These are phyloP conservation scores for Trypanosoma avium DNA, from an alignment of 208 protist genomes.

Conservation along the genomic window DNA sequence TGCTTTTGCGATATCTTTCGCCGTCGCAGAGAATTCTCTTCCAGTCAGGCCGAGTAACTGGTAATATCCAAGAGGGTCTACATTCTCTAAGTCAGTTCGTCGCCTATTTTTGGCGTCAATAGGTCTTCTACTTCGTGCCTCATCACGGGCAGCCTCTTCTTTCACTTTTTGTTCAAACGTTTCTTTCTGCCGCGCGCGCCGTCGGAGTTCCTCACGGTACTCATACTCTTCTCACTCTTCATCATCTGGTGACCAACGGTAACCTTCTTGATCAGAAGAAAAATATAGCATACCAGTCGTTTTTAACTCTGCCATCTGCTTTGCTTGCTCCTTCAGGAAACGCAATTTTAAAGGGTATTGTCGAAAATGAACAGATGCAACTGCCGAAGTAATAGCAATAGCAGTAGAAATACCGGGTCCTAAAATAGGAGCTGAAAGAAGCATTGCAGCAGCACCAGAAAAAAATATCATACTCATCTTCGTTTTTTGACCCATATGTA, in stretches of 20 bases:
- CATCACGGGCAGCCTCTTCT: constrained; percentile 74
- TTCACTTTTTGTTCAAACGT: constrained; percentile 85
- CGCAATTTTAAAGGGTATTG: constrained; percentile 33
- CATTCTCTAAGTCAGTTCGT: constrained; percentile 71
- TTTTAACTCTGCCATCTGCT: constrained; percentile 70
- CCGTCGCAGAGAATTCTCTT: constrained; percentile 65
- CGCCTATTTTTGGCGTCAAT: constrained; percentile 70
- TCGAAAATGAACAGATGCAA: constrained; percentile 32
- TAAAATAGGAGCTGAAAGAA: constrained; percentile 45
- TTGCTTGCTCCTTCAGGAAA: constrained; percentile 48
- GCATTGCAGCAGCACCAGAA: constrained; percentile 36
- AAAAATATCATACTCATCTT: constrained; percentile 22
- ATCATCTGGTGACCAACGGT: constrained; percentile 80
- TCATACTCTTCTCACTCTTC: constrained; percentile 88
- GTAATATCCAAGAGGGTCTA: constrained; percentile 90
- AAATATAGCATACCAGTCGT: constrained; percentile 74
- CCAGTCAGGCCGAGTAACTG: constrained; percentile 74
- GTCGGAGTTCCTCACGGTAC: constrained; percentile 86
- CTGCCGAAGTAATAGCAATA: constrained; percentile 47
- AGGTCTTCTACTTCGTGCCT: constrained; percentile 46
- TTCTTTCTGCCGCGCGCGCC: constrained; percentile 54
- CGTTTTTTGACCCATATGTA: constrained; percentile 36
- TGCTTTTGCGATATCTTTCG: constrained; percentile 81
- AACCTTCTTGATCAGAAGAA: constrained; percentile 73
- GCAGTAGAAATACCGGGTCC: constrained; percentile 69